Evolutionary conservation across 306 rosid species (phyloP).

Genomic region (Citrullus amarus): DNA sequence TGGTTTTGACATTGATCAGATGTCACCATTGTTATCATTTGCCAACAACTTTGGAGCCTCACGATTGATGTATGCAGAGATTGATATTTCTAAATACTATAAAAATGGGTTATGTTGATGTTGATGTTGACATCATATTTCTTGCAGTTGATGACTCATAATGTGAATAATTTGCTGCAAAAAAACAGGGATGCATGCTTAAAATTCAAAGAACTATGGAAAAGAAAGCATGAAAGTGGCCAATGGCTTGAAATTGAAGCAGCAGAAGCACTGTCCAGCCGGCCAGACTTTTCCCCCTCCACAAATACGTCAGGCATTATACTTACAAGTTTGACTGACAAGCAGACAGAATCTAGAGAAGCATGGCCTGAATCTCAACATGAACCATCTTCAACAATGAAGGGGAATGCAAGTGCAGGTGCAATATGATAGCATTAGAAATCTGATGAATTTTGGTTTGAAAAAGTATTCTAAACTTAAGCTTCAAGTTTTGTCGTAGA

Average conservation of each 20-base stretch:
- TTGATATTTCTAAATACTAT: constrained; percentile 11
- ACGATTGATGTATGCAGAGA: constrained; percentile 56
- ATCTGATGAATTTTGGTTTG: neutral
- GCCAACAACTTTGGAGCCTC: constrained; percentile 89
- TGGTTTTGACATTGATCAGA: constrained; percentile 72
- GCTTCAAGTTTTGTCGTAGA: neutral
- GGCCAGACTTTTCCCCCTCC: constrained; percentile 43
- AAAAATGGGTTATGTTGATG: neutral
- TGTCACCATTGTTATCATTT: constrained; percentile 68
- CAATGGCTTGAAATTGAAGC: constrained; percentile 97
- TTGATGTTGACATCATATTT: constrained; percentile 10
- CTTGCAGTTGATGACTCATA: constrained; percentile 13
- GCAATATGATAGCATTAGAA: neutral
- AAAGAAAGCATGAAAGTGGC: constrained; percentile 90
- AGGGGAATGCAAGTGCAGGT: constrained; percentile 55
- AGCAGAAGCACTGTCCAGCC: constrained; percentile 56
- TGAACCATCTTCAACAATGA: constrained; percentile 39
- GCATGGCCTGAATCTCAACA: constrained; percentile 12
- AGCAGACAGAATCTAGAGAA: constrained; percentile 21
- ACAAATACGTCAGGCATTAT: constrained; percentile 53
- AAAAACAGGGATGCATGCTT: constrained; percentile 64
- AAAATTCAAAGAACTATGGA: constrained; percentile 80
- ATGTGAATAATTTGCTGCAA: constrained; percentile 5
- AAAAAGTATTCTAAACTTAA: neutral
- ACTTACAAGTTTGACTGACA: constrained; percentile 43